Evolutionary conservation across 257 asterid genomes (phyloP), one percentile per base, ranked within the genome.

Genomic region (Gynochthodes officinalis): DNA sequence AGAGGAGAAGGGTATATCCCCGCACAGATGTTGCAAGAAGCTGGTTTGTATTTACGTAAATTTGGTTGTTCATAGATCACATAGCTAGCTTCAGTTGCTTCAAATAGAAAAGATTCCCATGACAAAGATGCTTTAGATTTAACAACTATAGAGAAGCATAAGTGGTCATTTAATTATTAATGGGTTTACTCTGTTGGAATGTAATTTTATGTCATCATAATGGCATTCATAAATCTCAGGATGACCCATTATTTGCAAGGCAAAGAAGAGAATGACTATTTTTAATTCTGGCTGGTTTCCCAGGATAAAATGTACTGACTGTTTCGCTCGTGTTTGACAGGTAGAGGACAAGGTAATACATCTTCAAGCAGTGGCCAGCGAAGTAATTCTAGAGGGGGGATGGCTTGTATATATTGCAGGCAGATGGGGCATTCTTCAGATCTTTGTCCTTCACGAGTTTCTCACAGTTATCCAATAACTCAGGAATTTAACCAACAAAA

Each of bases 331-430:
- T 30, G 46, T 77, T 78, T 81, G 46, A 43, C 87, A 92, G 98
- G 90, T 69, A 86, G 97, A 82, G 96, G 90, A 80, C 90, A 77
- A 69, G 95, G 89, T 52, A 76, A 83, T 70, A n/a, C 89, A 72
- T 74, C 92, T 33, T 76, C 84, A 70, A 70, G 79, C 83, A 81
- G 78, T 76, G 83, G 79, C 74, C 96, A 81, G 69, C 92, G 78
- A 77, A 80, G 85, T 84, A 85, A 76, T 82, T 74, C 86, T 71
- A 81, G 93, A 76, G 78, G 83, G 55, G 90, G 83, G 73, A 80
- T 80, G 81, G 76, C 85, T 83, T 71, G 89, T 74, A 65, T 66
- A 40, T 68, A 79, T 70, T 84, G 89, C 68, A 69, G 94, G 85
- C 96, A 89, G 83, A 75, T 92, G 40, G 88, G 82, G 73, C 89